Base-by-base conservation (phyloP, 2,329 filamentous ascomycete genomes). In the Drechslerella dactyloides region DNA sequence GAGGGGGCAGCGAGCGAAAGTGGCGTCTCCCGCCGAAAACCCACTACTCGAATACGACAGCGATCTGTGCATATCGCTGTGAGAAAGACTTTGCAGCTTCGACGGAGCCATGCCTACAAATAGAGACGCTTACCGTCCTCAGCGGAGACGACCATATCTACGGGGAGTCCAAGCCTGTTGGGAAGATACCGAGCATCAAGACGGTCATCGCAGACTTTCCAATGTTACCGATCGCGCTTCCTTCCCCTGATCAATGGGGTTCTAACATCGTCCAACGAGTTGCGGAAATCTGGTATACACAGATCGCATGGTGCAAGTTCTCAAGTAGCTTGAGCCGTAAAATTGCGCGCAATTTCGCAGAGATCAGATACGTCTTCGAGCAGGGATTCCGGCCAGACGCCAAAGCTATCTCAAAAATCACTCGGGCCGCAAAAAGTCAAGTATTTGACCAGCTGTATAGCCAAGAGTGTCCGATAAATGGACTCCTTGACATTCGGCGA, bases 251-350 rank as follows among this genome's bases (percentile, higher is more conserved):
- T 6, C 50, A 56, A 44, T 72, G 68, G 68, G 44, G 19, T 23
- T 21, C 30, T 1, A 17, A 46, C 19, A 33, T 72, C 10, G 44
- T 72, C 42, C 37, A 52, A 30, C 13, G 10, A 53, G 24, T 72
- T 13, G 68, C 68, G n/a, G 17, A 33, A 13, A 72, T 60, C 35
- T 72, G 68, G 60, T 55, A 56, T 27, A 19, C 10, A 1, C 60
- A 72, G 46, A 44, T 60, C 10, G 68, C 68, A 4, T 72, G 68
- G 68, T 23, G 33, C 23, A 65, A 46, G 23, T 72, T 72, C 44
- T 56, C 17, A 8, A 42, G 40, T 21, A 51, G 48, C 24, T n/a
- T 65, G 1, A 17, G 23, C 1, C 11, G 15, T 27, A 19, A n/a
- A 1, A 24, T 44, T 19, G 21, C 40, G 4, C 21, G 30, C 3